Conservation (phyloP, 257 asterid genomes). For the Solanum chilense region DNA sequence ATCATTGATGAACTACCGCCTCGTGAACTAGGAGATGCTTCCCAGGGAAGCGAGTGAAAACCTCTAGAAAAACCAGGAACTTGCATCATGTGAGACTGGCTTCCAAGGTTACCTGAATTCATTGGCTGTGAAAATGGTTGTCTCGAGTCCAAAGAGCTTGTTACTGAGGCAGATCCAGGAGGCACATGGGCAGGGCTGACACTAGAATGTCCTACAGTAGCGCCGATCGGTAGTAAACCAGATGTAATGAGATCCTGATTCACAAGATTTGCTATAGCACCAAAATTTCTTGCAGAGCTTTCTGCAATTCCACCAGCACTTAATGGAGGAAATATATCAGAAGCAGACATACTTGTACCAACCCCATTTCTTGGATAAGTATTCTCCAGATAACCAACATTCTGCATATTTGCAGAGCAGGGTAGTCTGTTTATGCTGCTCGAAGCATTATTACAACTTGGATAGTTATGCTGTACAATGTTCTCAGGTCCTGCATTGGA, state of each 20-base stretch:
- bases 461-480: slow-evolving; percentile 28
- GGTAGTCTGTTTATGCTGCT: slow-evolving; percentile 31
- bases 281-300: slow-evolving; percentile 35
- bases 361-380: slow-evolving; percentile 29
- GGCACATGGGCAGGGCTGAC: slow-evolving; percentile 14
- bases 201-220: slow-evolving; percentile 29
- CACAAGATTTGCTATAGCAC: slow-evolving; percentile 22
- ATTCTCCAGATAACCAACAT: slow-evolving; percentile 28
- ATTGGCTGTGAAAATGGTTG: slow-evolving; percentile 20
- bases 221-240: slow-evolving; percentile 21
- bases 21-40: slow-evolving; percentile 31
- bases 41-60: slow-evolving; percentile 35
- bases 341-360: slow-evolving; percentile 21
- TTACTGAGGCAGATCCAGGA: slow-evolving; percentile 17
- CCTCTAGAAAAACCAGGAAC: slow-evolving; percentile 31
- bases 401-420: slow-evolving; percentile 21
- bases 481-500: slow-evolving; percentile 32
- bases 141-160: slow-evolving; percentile 29
- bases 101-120: slow-evolving; percentile 15
- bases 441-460: slow-evolving; percentile 26
- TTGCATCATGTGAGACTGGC: slow-evolving; percentile 34
- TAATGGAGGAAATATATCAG: slow-evolving; percentile 24
- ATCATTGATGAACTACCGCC: slow-evolving; percentile 31
- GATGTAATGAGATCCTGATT: slow-evolving; percentile 32
- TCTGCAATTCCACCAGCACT: slow-evolving; percentile 31